A percentile compares a stretch with the other conserved stretches of the same genome.
phyloP scores from a whole-genome alignment of 495 filamentous ascomycete genomes.

The Daldinia caldariorum region DNA sequence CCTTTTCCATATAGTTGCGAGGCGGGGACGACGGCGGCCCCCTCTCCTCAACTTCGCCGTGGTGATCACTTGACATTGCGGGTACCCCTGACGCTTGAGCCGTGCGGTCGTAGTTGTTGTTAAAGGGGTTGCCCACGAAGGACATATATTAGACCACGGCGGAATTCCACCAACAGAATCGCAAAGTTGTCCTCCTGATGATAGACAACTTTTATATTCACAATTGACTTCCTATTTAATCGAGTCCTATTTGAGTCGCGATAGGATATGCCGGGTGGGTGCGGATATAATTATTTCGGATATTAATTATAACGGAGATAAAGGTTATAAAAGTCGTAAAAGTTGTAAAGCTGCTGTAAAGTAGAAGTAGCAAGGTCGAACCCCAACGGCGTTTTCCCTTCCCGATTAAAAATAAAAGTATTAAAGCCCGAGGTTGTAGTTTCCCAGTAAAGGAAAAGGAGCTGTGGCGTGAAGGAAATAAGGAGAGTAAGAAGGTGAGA shows the following conservation, averaged over 20 bases:
- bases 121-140: constrained; percentile 54
- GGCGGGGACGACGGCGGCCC: neutral
- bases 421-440: neutral
- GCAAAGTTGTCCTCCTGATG: neutral
- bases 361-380: neutral
- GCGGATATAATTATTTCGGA: neutral
- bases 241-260: neutral
- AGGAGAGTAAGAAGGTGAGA: constrained; percentile 8
- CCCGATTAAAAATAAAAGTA: neutral
- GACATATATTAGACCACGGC: constrained; percentile 49
- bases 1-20: constrained; percentile 45
- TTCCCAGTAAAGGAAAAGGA: neutral
- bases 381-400: neutral
- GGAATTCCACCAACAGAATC: neutral
- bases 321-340: neutral
- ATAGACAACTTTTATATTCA: neutral
- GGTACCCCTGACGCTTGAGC: constrained; percentile 49
- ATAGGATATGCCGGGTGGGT: neutral
- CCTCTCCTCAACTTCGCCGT: constrained; percentile 27
- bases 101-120: constrained; percentile 59
- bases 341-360: too few relatives aligned
- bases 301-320: constrained; percentile 2
- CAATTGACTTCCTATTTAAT: neutral
- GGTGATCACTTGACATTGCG: constrained; percentile 9
- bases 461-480: neutral